Evolutionary conservation across 2,329 filamentous ascomycete species (phyloP).

Genomic region (Dactylellina cionopaga): DNA sequence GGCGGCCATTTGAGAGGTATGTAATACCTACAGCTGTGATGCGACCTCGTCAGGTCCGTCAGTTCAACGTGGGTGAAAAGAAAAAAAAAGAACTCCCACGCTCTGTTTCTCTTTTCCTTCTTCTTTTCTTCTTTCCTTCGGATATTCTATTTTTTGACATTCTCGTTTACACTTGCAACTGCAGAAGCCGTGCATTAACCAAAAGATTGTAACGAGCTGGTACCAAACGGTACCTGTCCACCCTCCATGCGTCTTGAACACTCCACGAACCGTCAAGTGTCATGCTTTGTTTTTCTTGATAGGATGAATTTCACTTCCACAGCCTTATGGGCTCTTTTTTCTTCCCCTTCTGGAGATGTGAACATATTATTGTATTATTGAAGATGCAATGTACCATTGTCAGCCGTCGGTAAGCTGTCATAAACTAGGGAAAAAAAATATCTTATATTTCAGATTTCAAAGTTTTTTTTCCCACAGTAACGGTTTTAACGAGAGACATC

Average conservation of each 20-base stretch:
- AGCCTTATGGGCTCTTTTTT: too few species aligned
- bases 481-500: conserved; percentile 20
- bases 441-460: conserved; percentile 25
- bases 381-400: background rate
- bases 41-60: too few species aligned
- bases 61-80: too few species aligned
- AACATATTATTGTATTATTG: too few species aligned
- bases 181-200: too few species aligned
- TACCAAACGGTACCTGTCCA: background rate
- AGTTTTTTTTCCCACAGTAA: background rate
- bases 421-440: too few species aligned
- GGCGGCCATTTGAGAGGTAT: too few species aligned
- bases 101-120: background rate
- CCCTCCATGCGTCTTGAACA: background rate
- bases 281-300: background rate
- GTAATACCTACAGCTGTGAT: too few species aligned
- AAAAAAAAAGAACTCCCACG: background rate
- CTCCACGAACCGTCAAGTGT: background rate
- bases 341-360: background rate
- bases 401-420: conserved; percentile 17
- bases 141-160: too few species aligned
- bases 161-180: too few species aligned
- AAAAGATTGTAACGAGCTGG: too few species aligned
- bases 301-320: too few species aligned
- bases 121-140: background rate